Evolutionary conservation across 2,329 filamentous ascomycete species (phyloP).

Genomic region (Beauveria sp.): DNA sequence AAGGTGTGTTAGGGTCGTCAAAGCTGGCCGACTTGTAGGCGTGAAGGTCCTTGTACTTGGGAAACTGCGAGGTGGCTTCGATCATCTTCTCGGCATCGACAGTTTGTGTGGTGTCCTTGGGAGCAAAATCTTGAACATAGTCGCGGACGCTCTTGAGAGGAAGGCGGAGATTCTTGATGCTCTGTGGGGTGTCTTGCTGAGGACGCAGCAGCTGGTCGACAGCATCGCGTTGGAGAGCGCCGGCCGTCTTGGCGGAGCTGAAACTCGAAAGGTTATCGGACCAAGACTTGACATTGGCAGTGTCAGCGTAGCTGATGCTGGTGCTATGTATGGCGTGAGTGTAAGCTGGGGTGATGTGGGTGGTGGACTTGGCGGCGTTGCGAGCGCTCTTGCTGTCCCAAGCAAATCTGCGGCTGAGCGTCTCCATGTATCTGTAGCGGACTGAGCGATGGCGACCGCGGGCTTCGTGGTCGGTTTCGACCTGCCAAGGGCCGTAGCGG

Average conservation of each 20-base stretch:
- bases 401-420: slow-evolving; percentile 34
- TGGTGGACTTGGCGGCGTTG: slow-evolving; percentile 18
- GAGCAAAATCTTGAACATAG: slow-evolving; percentile 20
- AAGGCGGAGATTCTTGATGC: slow-evolving; percentile 23
- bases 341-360: slow-evolving; percentile 13
- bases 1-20: slow-evolving; percentile 22
- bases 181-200: slow-evolving; percentile 16
- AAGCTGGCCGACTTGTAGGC: slow-evolving; percentile 25
- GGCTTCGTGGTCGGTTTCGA: slow-evolving; percentile 32
- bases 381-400: slow-evolving; percentile 35
- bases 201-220: slow-evolving; percentile 36
- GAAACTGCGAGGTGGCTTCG: slow-evolving; percentile 19
- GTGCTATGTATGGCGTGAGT: slow-evolving; percentile 23
- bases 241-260: slow-evolving; percentile 34
- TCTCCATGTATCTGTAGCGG: slow-evolving; percentile 40
- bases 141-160: slow-evolving; percentile 27
- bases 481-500: slow-evolving; percentile 9
- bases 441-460: slow-evolving; percentile 35
- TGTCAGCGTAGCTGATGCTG: slow-evolving; percentile 28
- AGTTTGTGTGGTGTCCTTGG: slow-evolving; percentile 12
- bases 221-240: slow-evolving; percentile 37
- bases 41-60: slow-evolving; percentile 29
- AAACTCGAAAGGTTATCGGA: slow-evolving; percentile 29
- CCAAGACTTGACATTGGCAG: slow-evolving; percentile 28
- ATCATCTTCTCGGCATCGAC: slow-evolving; percentile 18